Percentiles rank a stretch among this genome's conserved stretches.
Evolutionary conservation across 164 flowering plant genomes (phyloP).

Genomic region (Protea cynaroides): DNA sequence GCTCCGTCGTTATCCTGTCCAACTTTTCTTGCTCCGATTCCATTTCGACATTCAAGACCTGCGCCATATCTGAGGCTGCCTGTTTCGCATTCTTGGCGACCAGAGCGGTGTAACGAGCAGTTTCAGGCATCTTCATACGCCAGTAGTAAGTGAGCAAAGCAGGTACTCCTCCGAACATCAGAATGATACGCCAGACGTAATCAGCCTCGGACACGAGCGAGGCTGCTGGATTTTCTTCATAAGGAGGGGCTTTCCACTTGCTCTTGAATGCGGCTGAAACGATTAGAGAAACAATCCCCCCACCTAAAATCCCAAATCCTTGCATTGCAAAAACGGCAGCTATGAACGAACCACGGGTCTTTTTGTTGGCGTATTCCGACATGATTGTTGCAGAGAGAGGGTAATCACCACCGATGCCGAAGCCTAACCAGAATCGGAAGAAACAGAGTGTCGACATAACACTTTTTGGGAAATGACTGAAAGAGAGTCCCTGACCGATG

Average conservation of each 20-base stretch:
- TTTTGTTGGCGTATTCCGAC: constrained; percentile 17
- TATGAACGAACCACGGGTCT: constrained; percentile 15
- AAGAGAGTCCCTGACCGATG: not conserved
- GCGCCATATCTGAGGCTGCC: constrained; percentile 1
- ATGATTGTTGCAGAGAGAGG: constrained; percentile 17
- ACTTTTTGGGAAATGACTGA: not conserved
- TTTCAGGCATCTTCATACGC: constrained; percentile 72
- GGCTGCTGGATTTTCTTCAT: not conserved
- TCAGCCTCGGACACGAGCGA: constrained; percentile 11
- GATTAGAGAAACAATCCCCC: constrained; percentile 13
- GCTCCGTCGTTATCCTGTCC: not conserved
- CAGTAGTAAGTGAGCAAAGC: constrained; percentile 57
- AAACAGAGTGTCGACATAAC: constrained; percentile 13
- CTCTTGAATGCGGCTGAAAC: constrained; percentile 11
- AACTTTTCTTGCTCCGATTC: not conserved
- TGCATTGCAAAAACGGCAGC: constrained; percentile 19
- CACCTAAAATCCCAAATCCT: constrained; percentile 14
- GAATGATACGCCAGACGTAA: constrained; percentile 12
- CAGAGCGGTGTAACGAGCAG: constrained; percentile 59
- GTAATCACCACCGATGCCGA: constrained; percentile 18
- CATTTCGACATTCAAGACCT: not conserved
- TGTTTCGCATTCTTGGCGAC: constrained; percentile 52
- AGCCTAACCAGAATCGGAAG: constrained; percentile 18
- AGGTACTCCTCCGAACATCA: constrained; percentile 12
- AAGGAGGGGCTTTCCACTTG: constrained; percentile 2